These are phyloP conservation scores for Sclerotinia trifoliorum DNA, from an alignment of 2,329 filamentous ascomycete genomes.

Conservation along the genomic window DNA sequence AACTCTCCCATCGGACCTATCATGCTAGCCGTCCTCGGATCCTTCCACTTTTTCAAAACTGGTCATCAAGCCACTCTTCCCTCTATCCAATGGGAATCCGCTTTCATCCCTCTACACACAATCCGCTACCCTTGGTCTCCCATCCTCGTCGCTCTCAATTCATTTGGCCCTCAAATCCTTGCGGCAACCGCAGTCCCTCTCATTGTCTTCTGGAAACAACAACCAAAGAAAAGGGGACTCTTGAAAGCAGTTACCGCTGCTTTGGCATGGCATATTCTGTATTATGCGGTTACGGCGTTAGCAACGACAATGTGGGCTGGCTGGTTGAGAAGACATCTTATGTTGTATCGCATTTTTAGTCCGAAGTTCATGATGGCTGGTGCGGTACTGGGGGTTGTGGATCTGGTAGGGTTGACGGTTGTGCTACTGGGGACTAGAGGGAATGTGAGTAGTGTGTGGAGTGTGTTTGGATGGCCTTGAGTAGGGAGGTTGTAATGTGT, in stretches of 20 bases:
- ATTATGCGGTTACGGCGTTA: slow-evolving; percentile 78
- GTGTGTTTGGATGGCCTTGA: slow-evolving; percentile 73
- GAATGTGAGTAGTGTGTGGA: slow-evolving; percentile 75
- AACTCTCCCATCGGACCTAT: slow-evolving; percentile 77
- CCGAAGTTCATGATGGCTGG: slow-evolving; percentile 87
- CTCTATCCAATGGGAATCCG: slow-evolving; percentile 93
- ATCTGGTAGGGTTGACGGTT: slow-evolving; percentile 69
- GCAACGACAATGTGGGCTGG: slow-evolving; percentile 91
- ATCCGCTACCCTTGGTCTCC: slow-evolving; percentile 90
- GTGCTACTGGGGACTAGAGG: slow-evolving; percentile 72
- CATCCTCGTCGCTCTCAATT: slow-evolving; percentile 78
- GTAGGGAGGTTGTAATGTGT: neutral
- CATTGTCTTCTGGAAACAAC: slow-evolving; percentile 83
- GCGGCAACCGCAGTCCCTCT: slow-evolving; percentile 78
- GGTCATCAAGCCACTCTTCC: slow-evolving; percentile 87
- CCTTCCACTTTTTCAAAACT: slow-evolving; percentile 96
- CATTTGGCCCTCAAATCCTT: slow-evolving; percentile 84
- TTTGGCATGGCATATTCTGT: slow-evolving; percentile 72
- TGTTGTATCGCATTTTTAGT: slow-evolving; percentile 93
- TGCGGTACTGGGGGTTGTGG: slow-evolving; percentile 69
- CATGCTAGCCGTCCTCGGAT: slow-evolving; percentile 82
- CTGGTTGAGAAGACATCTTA: slow-evolving; percentile 83
- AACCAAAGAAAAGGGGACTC: slow-evolving; percentile 58
- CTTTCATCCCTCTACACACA: slow-evolving; percentile 82
- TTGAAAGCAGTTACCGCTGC: slow-evolving; percentile 63